Evolutionary conservation across 2,329 filamentous ascomycete genomes (phyloP).

Genomic region (Talaromyces sp.): DNA sequence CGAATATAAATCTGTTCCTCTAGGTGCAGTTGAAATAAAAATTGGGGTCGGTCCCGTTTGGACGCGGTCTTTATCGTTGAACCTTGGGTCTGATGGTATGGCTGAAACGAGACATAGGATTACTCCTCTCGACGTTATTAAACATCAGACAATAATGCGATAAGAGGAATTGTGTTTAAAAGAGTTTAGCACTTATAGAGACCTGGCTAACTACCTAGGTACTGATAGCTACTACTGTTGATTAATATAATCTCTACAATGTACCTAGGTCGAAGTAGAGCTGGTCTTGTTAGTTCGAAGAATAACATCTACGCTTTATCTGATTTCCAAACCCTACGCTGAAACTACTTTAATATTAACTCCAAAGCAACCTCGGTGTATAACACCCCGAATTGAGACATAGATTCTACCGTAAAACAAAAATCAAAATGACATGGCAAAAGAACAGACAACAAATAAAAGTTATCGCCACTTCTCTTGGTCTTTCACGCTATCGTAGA

Average conservation of each 20-base stretch:
- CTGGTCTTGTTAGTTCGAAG: no score
- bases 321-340: background rate
- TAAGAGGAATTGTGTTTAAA: no score
- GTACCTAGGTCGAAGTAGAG: no score
- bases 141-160: background rate
- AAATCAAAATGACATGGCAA: background rate
- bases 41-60: background rate
- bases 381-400: background rate
- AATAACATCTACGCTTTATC: no score
- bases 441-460: background rate
- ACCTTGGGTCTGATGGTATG: slow-evolving; percentile 1
- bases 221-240: no score
- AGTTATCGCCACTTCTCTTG: background rate
- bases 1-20: background rate
- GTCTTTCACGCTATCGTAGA: background rate
- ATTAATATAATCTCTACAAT: no score
- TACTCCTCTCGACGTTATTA: background rate
- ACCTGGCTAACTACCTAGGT: no score
- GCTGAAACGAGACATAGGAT: background rate
- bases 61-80: background rate
- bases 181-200: no score
- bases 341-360: background rate
- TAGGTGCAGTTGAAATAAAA: background rate
- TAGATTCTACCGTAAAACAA: background rate
- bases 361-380: background rate